A percentile compares a stretch with the other conserved stretches of the same genome.
phyloP scores from a whole-genome alignment of 257 asterid species.

The Catharanthus roseus region DNA sequence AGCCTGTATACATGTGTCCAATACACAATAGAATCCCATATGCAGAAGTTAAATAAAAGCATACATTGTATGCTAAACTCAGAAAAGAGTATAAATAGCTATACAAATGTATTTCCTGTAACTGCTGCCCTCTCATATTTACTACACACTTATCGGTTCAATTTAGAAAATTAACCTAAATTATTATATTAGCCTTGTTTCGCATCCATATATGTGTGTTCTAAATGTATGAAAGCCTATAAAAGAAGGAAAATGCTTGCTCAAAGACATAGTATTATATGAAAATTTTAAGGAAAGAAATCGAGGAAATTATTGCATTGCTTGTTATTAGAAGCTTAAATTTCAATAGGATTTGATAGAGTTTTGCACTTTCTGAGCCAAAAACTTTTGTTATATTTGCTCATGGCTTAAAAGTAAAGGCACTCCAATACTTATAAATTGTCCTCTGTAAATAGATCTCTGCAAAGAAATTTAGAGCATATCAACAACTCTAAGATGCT shows the following conservation, averaged over 20 bases:
- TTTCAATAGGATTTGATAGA: not conserved
- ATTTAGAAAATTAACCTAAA: not conserved
- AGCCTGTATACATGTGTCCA: not conserved
- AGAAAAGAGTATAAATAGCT: not conserved
- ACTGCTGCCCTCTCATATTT: not conserved
- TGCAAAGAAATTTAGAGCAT: not conserved
- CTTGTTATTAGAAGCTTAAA: not conserved
- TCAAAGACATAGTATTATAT: not conserved
- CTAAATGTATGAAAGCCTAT: not conserved
- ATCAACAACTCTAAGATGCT: not conserved
- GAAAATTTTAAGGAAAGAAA: not conserved
- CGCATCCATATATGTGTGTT: not conserved
- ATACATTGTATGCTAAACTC: not conserved
- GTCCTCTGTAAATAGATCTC: not conserved
- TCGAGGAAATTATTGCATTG: not conserved
- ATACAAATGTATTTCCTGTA: not conserved
- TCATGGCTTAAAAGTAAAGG: not conserved
- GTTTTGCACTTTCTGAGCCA: too few relatives aligned
- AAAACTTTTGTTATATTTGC: not conserved
- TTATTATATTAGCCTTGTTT: not conserved
- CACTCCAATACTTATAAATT: not conserved
- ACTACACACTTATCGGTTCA: not conserved
- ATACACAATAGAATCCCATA: not conserved
- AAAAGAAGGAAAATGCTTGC: not conserved
- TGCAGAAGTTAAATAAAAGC: not conserved